Evolutionary conservation across 257 asterid genomes (phyloP).

Genomic region (Solanum piurae): DNA sequence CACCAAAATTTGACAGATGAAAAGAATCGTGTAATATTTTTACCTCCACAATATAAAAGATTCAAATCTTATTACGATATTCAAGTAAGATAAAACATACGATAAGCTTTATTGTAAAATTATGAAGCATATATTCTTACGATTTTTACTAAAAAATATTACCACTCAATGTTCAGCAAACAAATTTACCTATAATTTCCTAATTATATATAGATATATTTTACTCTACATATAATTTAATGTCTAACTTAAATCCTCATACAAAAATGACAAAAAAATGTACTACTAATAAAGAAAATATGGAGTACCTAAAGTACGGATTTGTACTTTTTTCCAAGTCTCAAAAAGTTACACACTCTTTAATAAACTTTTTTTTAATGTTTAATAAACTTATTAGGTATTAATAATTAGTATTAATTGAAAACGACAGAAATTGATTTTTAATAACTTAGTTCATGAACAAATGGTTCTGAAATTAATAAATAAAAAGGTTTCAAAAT

Average conservation of each 20-base stretch:
- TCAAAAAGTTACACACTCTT: background rate
- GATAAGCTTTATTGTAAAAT: background rate
- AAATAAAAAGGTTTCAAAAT: background rate
- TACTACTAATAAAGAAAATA: background rate
- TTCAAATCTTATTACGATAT: background rate
- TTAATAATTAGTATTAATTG: background rate
- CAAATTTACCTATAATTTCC: background rate
- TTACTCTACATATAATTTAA: background rate
- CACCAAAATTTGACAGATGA: background rate
- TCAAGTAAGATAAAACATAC: background rate
- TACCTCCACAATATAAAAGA: fast-evolving
- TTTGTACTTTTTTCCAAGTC: background rate
- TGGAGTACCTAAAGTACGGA: background rate
- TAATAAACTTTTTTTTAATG: too few species aligned
- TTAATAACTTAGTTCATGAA: background rate
- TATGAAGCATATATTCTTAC: background rate
- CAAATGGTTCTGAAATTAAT: background rate
- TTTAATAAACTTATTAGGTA: background rate
- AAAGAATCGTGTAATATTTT: background rate
- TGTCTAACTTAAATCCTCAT: background rate
- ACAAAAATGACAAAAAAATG: background rate
- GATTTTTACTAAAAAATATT: background rate
- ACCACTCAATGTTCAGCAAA: background rate
- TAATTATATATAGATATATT: background rate
- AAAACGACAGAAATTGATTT: background rate